These are phyloP conservation scores for Neohortaea acidophila DNA, from an alignment of 495 filamentous ascomycete species.

Conservation along the genomic window DNA sequence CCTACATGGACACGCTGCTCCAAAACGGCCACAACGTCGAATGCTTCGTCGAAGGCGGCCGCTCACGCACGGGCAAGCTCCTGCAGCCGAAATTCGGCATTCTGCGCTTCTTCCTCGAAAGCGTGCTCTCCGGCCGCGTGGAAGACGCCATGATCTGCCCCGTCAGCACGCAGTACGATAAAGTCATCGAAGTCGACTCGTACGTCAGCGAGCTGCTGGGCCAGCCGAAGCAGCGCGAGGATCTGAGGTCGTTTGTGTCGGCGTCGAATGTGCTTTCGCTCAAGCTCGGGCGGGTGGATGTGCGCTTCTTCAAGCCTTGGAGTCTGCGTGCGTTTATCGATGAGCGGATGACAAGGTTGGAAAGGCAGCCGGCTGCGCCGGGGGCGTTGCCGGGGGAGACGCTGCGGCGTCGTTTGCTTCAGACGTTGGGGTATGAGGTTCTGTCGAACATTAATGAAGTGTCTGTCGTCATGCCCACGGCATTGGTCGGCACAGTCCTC, in stretches of 20 bases:
- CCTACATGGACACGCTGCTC: slow-evolving; percentile 86
- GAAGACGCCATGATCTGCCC: slow-evolving; percentile 85
- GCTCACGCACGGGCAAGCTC: slow-evolving; percentile 85
- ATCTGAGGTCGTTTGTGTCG: slow-evolving; percentile 70
- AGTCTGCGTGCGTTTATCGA: slow-evolving; percentile 65
- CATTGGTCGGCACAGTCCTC: slow-evolving; percentile 84
- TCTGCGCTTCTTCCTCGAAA: slow-evolving; percentile 78
- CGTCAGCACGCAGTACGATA: slow-evolving; percentile 95
- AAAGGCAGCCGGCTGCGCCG: slow-evolving; percentile 15
- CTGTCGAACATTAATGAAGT: slow-evolving; percentile 88
- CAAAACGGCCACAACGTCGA: slow-evolving; percentile 86
- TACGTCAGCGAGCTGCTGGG: slow-evolving; percentile 90
- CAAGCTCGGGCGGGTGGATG: slow-evolving; percentile 79
- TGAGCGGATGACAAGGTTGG: slow-evolving; percentile 45
- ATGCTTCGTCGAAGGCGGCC: slow-evolving; percentile 64
- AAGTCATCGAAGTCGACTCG: slow-evolving; percentile 92
- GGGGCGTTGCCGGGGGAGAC: slow-evolving; percentile 26
- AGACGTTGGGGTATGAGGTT: slow-evolving; percentile 79
- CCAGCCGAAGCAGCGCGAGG: slow-evolving; percentile 88
- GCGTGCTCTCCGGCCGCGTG: slow-evolving; percentile 71
- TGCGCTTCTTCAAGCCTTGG: slow-evolving; percentile 93
- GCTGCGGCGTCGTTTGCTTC: slow-evolving; percentile 44
- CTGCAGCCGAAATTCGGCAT: slow-evolving; percentile 94
- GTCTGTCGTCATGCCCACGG: slow-evolving; percentile 94
- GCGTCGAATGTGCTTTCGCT: slow-evolving; percentile 80